Evolutionary conservation across 2,329 filamentous ascomycete genomes (phyloP), one percentile per base, ranked within the genome.

Genomic region (Botrytis fabae): DNA sequence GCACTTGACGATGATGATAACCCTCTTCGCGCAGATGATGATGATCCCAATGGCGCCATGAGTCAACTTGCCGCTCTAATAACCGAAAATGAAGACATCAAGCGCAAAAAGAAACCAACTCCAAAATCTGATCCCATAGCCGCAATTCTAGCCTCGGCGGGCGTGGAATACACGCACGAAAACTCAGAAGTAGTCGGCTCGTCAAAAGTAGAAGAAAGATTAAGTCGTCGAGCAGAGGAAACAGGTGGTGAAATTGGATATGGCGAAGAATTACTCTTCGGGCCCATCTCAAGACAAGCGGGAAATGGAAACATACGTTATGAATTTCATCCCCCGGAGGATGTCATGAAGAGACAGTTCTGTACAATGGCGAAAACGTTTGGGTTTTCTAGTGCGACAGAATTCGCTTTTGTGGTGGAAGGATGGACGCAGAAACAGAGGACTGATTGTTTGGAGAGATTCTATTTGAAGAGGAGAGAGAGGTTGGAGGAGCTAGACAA

Each of bases 181-280:
- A 99, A 99, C 80, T 94, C 93, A 1, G 95, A 99, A 82, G 95
- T 99, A 22, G 89, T 99, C 73, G 96, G 96, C 18, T 92, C 93
- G 0, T 96, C 92, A n/a, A 93, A 92, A 77, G 88, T 98, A n/a
- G 96, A 99, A 83, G 92, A 93, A 75, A 89, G 91, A 73, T 88
- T 99, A 8, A 95, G 92, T 63, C 90, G 91, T 32, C 90, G 89
- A 60, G 96, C 95, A 63, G 77, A 80, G 72, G 80, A 81, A 73
- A 76, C 79, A 4, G 80, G 78, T 1, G 79, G 80, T 59, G 84
- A 86, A 74, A 73, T 85, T 3, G 85, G 86, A 16, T 80, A 84
- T 32, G 86, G 85, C 2, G 84, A 86, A 69, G 86, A 86, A 72
- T 82, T 85, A 16, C 84, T 93, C 0, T 92, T 93, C 78, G 84